phyloP scores from a whole-genome alignment of 768 basidiomycete genomes.

The Collybia nuda region DNA sequence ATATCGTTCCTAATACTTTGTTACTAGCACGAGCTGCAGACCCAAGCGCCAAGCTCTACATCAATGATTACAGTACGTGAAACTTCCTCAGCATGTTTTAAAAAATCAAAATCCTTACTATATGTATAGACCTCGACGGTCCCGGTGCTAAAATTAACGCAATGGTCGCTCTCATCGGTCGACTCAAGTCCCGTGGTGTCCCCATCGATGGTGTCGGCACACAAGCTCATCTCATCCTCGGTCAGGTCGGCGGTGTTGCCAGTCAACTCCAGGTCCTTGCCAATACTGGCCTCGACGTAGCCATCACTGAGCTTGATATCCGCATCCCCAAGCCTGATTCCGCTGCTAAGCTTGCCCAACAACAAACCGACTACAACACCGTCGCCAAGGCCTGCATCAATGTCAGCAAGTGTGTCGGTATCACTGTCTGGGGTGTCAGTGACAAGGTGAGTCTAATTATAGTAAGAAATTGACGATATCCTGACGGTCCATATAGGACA shows the following conservation, averaged over 20 bases:
- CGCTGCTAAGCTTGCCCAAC: slow-evolving; percentile 47
- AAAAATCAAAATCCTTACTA: slow-evolving; percentile 20
- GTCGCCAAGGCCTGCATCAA: slow-evolving; percentile 53
- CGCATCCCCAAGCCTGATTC: slow-evolving; percentile 57
- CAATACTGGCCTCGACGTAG: slow-evolving; percentile 62
- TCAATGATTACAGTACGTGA: slow-evolving; percentile 16
- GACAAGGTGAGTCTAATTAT: slow-evolving; percentile 28
- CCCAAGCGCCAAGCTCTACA: slow-evolving; percentile 56
- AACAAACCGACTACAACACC: slow-evolving; percentile 55
- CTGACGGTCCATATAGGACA: no score
- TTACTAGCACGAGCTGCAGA: slow-evolving; percentile 46
- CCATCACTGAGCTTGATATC: slow-evolving; percentile 69
- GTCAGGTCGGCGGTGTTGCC: slow-evolving; percentile 45
- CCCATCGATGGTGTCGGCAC: slow-evolving; percentile 66
- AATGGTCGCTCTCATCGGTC: slow-evolving; percentile 50
- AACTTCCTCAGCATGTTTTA: background rate
- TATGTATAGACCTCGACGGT: slow-evolving; percentile 40
- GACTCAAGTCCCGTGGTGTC: slow-evolving; percentile 41
- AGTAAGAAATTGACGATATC: no score
- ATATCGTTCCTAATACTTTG: no score
- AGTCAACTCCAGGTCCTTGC: slow-evolving; percentile 52
- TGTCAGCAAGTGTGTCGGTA: slow-evolving; percentile 40
- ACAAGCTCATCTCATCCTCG: slow-evolving; percentile 61
- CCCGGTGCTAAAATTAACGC: slow-evolving; percentile 53
- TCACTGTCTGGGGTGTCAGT: slow-evolving; percentile 46